Evolutionary conservation across 768 basidiomycete species (phyloP).

Genomic region (Rhodosporidiobolus odoratus): DNA sequence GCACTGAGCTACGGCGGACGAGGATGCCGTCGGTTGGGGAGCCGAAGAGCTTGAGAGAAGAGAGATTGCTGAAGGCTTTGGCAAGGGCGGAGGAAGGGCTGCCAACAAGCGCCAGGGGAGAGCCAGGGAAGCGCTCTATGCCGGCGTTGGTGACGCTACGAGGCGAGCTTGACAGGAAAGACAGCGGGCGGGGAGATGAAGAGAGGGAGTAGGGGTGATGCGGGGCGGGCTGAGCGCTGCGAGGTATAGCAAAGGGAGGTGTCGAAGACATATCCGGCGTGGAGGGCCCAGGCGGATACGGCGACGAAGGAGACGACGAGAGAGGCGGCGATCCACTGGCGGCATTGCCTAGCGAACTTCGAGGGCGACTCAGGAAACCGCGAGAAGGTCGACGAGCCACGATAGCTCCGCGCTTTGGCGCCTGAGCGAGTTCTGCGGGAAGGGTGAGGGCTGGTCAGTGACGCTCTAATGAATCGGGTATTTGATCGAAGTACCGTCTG

Average conservation of each 20-base stretch:
- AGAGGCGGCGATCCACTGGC: conserved; percentile 42
- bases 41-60: conserved; percentile 48
- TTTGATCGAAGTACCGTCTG: conserved; percentile 71
- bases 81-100: conserved; percentile 45
- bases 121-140: conserved; percentile 38
- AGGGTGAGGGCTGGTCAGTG: neutral
- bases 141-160: conserved; percentile 26
- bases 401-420: conserved; percentile 44
- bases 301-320: conserved; percentile 46
- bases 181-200: conserved; percentile 39
- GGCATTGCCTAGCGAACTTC: conserved; percentile 43
- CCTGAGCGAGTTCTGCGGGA: conserved; percentile 48
- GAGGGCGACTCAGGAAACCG: conserved; percentile 38
- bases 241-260: conserved; percentile 47
- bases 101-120: conserved; percentile 44
- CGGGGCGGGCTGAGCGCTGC: conserved; percentile 16
- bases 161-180: conserved; percentile 39
- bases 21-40: conserved; percentile 42
- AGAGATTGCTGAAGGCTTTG: conserved; percentile 46
- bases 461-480: too few species aligned
- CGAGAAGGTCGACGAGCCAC: conserved; percentile 45
- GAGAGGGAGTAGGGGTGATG: conserved; percentile 35
- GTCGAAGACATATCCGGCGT: conserved; percentile 45
- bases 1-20: conserved; percentile 39
- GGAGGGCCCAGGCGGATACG: conserved; percentile 30